A percentile compares a stretch with the other conserved stretches of the same genome.
Conservation (phyloP, 2,329 filamentous ascomycete species). For the Hypoxylon sp. region DNA sequence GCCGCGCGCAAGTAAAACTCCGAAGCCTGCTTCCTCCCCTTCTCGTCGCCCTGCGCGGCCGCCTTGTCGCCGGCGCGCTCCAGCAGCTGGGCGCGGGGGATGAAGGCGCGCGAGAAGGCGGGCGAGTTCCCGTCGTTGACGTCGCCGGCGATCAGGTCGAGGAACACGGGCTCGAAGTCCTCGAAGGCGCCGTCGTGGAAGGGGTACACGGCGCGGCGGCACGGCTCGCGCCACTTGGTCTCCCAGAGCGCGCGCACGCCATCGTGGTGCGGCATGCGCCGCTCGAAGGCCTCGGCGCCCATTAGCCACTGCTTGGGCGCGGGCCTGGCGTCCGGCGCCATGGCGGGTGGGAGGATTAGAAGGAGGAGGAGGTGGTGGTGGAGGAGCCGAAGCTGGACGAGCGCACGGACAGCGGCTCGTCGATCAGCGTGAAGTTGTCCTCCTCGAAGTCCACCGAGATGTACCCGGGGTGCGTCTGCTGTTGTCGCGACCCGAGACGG, state of each 20-base stretch:
- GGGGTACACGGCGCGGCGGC: conserved; percentile 75
- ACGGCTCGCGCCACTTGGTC: conserved; percentile 80
- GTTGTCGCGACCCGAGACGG: conserved; percentile 45
- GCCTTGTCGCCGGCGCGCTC: conserved; percentile 67
- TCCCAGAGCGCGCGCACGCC: conserved; percentile 78
- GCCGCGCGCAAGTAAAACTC: conserved; percentile 79
- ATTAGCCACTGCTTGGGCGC: conserved; percentile 59
- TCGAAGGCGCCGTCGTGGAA: conserved; percentile 80
- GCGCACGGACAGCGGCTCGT: conserved; percentile 30
- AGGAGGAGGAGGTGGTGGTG: conserved; percentile 12
- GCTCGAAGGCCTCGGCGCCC: conserved; percentile 61
- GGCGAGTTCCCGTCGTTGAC: conserved; percentile 77
- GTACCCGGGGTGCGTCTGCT: conserved; percentile 28
- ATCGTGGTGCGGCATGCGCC: conserved; percentile 69
- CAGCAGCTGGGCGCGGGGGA: conserved; percentile 73
- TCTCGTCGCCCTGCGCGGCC: conserved; percentile 62
- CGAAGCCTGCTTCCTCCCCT: conserved; percentile 67
- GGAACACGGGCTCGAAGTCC: conserved; percentile 79
- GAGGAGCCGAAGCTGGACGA: conserved; percentile 39
- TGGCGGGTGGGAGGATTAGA: conserved; percentile 1
- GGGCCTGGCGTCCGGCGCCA: conserved; percentile 36
- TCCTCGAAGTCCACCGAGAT: conserved; percentile 30
- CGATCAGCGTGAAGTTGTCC: conserved; percentile 38
- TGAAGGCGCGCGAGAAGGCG: conserved; percentile 75
- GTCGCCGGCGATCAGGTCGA: conserved; percentile 71